Percentiles rank a stretch among this genome's conserved stretches.
Evolutionary conservation across 108 stramenopile genomes (phyloP).

Genomic region (Conticribra weissflogii): DNA sequence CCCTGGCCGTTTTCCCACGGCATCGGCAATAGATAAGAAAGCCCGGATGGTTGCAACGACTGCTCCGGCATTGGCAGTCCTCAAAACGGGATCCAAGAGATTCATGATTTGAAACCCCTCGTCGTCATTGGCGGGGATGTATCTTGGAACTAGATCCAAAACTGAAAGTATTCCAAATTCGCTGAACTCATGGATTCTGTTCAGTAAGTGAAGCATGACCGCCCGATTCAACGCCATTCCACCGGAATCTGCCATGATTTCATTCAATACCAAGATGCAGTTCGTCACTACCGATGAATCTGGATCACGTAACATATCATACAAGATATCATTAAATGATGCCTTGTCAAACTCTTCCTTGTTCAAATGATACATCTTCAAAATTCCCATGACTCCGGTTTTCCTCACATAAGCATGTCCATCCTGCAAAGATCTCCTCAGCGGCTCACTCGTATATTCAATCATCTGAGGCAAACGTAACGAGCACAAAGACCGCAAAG

Average conservation of each 20-base stretch:
- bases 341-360: slow-evolving; percentile 77
- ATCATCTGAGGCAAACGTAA: slow-evolving; percentile 95
- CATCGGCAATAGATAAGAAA: slow-evolving; percentile 92
- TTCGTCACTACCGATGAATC: slow-evolving; percentile 97
- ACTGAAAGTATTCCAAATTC: slow-evolving; percentile 97
- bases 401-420: slow-evolving; percentile 97
- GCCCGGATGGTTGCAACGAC: slow-evolving; percentile 95
- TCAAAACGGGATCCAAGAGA: slow-evolving; percentile 95
- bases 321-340: slow-evolving; percentile 91
- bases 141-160: slow-evolving; percentile 93
- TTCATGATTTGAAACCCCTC: slow-evolving; percentile 99
- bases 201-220: slow-evolving; percentile 95
- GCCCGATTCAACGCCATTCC: slow-evolving; percentile 96
- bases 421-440: slow-evolving; percentile 85
- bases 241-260: slow-evolving; percentile 92
- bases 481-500: slow-evolving; percentile 91
- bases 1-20: slow-evolving; percentile 60
- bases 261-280: slow-evolving; percentile 94
- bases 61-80: slow-evolving; percentile 92
- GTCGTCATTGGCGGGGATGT: slow-evolving; percentile 91
- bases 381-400: slow-evolving; percentile 97
- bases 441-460: slow-evolving; percentile 94
- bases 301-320: slow-evolving; percentile 96
- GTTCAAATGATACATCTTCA: slow-evolving; percentile 95
- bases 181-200: slow-evolving; percentile 95